Evolutionary conservation across 805 yeast species (phyloP).

Genomic region (Saccharomycopsis guyanensis): DNA sequence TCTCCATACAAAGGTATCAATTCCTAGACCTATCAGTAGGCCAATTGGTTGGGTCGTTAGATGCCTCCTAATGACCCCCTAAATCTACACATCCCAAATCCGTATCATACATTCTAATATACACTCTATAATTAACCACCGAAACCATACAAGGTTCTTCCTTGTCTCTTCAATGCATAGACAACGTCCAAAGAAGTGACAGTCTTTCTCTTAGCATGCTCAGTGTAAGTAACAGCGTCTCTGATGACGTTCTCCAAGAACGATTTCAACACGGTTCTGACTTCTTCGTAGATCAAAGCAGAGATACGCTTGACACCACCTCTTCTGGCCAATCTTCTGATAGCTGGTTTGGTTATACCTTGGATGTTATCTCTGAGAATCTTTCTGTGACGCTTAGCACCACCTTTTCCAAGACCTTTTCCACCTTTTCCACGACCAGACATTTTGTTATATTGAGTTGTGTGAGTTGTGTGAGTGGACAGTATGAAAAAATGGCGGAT

Average conservation of each 20-base stretch:
- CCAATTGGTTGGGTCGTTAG: too few relatives aligned
- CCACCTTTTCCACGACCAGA: constrained; percentile 99
- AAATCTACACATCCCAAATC: too few relatives aligned
- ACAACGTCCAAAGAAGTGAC: constrained; percentile 98
- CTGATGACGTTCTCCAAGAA: constrained; percentile 96
- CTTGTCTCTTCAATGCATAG: constrained; percentile 99
- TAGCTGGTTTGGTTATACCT: constrained; percentile 99
- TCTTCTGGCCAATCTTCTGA: constrained; percentile 99
- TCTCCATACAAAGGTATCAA: too few relatives aligned
- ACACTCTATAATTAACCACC: constrained; percentile 66
- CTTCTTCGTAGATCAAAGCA: constrained; percentile 97
- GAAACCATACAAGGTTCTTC: constrained; percentile 99
- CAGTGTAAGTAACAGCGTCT: constrained; percentile 99
- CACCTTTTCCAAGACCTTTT: constrained; percentile 99
- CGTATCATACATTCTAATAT: constrained; percentile 2
- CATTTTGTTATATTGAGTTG: constrained; percentile 42
- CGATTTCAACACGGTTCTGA: constrained; percentile 91
- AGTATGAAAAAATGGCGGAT: not conserved
- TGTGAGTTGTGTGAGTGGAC: constrained; percentile 21
- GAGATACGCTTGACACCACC: constrained; percentile 99
- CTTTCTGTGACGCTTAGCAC: constrained; percentile 99
- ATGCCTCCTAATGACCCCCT: too few relatives aligned
- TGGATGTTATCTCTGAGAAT: constrained; percentile 98
- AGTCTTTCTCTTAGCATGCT: constrained; percentile 99
- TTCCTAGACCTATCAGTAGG: too few relatives aligned